Base-by-base conservation (phyloP, 345 rosid species). In the Viola odorata region DNA sequence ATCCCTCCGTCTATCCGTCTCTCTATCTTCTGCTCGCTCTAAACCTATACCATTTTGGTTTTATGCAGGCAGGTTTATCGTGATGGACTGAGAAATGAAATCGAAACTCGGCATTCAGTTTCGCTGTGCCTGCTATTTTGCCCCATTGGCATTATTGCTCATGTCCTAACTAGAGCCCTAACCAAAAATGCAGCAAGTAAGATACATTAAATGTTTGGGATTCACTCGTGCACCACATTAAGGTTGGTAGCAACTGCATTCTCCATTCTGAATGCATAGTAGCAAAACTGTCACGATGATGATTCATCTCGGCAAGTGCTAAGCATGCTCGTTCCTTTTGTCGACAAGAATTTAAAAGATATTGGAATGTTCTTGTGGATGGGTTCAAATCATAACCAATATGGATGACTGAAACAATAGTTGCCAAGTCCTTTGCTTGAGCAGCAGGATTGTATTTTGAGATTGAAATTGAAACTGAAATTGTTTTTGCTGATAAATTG, bases 71-170 rank as follows among this genome's bases (percentile, higher is more conserved):
- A 89, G 74, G 88, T 92, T 65, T 92, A 77, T 65, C 80, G 67
- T 3, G 97, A 92, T 60, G 99, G 99, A 32, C 59, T 89, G 53
- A 77, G 72, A 68, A 87, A 92, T 56, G 63, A 78, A 65, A 71
- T 92, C 0, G 98, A 92, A 79, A 89, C 98, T 32, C 84, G 97
- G 45, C 98, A 92, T 68, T 89, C 96, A 0, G 79, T 92, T 66
- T 85, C 94, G 6, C 83, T 92, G n/a, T 92, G 96, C 66, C 80
- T 89, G 69, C 83, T 89, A 49, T 85, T 82, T 65, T 92, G 96
- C 64, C 98, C 98, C 1, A 67, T 92, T 40, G 97, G 98, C 58
- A 77, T 92, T 12, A 36, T 70, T 37, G 70, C 85, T 50, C 96
- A 89, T 78, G 53, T 81, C 42, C 57, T 89, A 68, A 92, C 98